Evolutionary conservation across 225 moss, liverwort and hornwort genomes (phyloP).

Genomic region (Neckera pumila): DNA sequence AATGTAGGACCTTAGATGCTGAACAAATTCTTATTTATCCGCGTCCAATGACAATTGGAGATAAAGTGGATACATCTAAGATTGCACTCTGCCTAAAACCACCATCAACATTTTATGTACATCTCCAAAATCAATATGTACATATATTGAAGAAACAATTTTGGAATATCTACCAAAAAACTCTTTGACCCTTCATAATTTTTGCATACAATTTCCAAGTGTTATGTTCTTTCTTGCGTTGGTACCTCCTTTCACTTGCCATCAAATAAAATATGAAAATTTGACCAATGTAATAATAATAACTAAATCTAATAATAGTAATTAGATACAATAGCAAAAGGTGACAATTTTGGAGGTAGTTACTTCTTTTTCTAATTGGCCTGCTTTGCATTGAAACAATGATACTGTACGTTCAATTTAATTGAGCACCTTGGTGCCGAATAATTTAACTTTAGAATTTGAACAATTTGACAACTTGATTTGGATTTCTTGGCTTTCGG

Average conservation of each 20-base stretch:
- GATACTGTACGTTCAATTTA: no score
- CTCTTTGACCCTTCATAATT: rapidly evolving
- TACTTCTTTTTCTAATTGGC: not conserved
- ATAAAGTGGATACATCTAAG: not conserved
- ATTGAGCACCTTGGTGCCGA: no score
- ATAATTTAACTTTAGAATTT: no score
- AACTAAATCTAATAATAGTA: not conserved
- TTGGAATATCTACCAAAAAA: not conserved
- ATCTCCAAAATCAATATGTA: not conserved
- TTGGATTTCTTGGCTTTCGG: no score
- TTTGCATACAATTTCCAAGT: rapidly evolving
- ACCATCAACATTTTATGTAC: not conserved
- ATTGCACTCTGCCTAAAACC: not conserved
- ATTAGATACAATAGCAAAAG: no score
- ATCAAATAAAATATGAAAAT: not conserved
- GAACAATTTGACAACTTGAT: no score
- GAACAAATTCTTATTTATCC: not conserved
- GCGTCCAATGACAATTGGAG: not conserved
- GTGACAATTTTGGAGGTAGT: rapidly evolving
- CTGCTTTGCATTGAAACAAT: no score
- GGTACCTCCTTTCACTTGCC: not conserved
- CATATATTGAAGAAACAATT: rapidly evolving
- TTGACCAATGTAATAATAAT: not conserved
- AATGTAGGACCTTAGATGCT: rapidly evolving
- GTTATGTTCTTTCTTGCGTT: no score